These are phyloP conservation scores for Plectosphaerella plurivora DNA, from an alignment of 2,329 filamentous ascomycete genomes.

Conservation along the genomic window DNA sequence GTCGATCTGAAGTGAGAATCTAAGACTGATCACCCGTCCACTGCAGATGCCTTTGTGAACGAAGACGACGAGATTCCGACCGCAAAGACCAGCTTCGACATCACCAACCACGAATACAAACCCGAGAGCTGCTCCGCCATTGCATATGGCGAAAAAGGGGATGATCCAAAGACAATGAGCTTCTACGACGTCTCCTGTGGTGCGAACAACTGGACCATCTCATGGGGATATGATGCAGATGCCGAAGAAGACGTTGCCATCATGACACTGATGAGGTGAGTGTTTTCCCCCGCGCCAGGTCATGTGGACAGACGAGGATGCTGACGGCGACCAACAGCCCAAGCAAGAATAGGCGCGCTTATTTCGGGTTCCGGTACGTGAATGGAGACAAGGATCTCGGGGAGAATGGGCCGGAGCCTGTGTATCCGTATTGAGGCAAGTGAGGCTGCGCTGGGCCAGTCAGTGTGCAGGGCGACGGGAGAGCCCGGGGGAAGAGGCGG, in stretches of 20 bases:
- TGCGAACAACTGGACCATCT: conserved; percentile 19
- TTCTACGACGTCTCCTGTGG: conserved; percentile 18
- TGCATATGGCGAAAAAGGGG: conserved; percentile 1
- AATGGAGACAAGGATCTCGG: conserved; percentile 2
- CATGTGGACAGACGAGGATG: not conserved
- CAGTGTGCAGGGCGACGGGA: too few species aligned
- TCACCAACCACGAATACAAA: conserved; percentile 1
- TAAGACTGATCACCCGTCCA: not conserved
- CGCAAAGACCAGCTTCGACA: not conserved
- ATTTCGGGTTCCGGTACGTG: conserved; percentile 10
- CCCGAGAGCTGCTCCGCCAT: conserved; percentile 12
- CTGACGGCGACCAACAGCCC: not conserved
- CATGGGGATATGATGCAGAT: conserved; percentile 24
- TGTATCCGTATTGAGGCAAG: not conserved
- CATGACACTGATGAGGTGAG: conserved; percentile 25
- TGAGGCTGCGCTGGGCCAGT: not conserved
- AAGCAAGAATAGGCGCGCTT: conserved; percentile 1
- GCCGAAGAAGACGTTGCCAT: conserved; percentile 19
- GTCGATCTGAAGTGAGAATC: not conserved
- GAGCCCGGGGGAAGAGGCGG: too few species aligned
- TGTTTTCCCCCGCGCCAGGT: not conserved
- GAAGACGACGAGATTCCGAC: not conserved
- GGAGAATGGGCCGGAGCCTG: conserved; percentile 1
- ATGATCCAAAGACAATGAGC: conserved; percentile 14
- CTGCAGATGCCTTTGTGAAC: not conserved